Percentiles rank a stretch among this genome's conserved stretches.
These are phyloP conservation scores for Paraurostyla sp. DNA, from an alignment of 73 alveolate genomes.

Conservation along the genomic window DNA sequence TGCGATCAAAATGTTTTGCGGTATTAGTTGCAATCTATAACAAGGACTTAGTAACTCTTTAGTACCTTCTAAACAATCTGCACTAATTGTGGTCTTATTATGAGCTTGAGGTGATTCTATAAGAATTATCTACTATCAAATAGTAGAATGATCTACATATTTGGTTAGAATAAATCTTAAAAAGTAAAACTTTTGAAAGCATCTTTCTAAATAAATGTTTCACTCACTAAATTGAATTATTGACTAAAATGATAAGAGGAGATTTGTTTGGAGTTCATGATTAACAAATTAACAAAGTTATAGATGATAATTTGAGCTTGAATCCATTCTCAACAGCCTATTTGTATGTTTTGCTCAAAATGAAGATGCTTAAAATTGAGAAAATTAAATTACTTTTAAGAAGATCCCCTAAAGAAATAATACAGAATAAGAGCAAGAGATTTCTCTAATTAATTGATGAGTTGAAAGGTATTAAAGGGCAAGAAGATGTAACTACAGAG, in stretches of 20 bases:
- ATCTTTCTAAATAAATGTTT: constrained; percentile 21
- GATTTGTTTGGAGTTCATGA: constrained; percentile 17
- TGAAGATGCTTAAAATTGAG: neutral
- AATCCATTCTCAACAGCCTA: constrained; percentile 20
- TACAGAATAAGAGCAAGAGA: neutral
- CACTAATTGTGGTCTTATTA: constrained; percentile 42
- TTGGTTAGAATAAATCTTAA: neutral
- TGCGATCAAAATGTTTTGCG: constrained; percentile 45
- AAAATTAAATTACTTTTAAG: neutral
- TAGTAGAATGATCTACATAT: neutral
- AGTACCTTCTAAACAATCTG: constrained; percentile 17
- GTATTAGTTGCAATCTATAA: constrained; percentile 26
- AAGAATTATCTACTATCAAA: constrained; percentile 2
- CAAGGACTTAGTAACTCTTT: neutral
- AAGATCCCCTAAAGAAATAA: constrained; percentile 34
- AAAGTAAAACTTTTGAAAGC: constrained; percentile 39
- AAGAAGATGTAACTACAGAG: neutral
- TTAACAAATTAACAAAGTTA: neutral
- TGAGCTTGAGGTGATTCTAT: constrained; percentile 15
- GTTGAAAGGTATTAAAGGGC: neutral
- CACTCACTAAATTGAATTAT: constrained; percentile 21
- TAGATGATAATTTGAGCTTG: neutral
- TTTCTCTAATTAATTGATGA: constrained; percentile 15
- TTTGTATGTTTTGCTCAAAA: neutral
- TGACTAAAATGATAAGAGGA: constrained; percentile 16